Evolutionary conservation across 441 rosid species (phyloP).

Genomic region (Syzygium syzygioides): DNA sequence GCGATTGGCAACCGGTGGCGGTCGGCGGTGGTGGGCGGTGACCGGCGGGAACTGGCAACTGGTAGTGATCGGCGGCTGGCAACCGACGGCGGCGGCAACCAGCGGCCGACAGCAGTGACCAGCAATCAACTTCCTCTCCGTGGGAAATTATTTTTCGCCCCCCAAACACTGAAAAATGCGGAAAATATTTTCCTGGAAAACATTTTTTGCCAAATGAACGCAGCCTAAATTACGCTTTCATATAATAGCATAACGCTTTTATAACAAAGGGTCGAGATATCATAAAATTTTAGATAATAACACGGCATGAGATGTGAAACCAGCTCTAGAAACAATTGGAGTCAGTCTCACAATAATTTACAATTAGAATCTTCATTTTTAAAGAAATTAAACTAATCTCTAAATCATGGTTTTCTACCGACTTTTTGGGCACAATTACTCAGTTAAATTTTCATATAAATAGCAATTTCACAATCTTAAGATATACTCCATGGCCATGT

Average conservation of each 20-base stretch:
- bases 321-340: neutral
- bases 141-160: too few relatives aligned
- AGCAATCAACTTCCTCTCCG: too few relatives aligned
- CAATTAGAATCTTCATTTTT: neutral
- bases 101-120: too few relatives aligned
- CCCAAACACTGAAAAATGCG: too few relatives aligned
- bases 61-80: too few relatives aligned
- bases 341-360: neutral
- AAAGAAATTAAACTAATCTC: accelerated
- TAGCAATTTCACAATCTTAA: neutral
- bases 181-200: too few relatives aligned
- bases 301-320: neutral
- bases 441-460: neutral
- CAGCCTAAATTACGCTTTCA: neutral
- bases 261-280: accelerated
- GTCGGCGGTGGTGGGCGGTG: too few relatives aligned
- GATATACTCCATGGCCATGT: neutral
- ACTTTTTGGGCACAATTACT: neutral
- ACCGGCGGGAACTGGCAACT: too few relatives aligned
- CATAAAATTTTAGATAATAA: neutral
- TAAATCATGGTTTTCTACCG: neutral
- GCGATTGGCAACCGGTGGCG: too few relatives aligned
- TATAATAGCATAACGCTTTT: neutral
- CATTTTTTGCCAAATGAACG: too few relatives aligned
- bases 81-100: too few relatives aligned